Evolutionary conservation across 805 yeast genomes (phyloP).

Genomic region (Suhomyces sp.): DNA sequence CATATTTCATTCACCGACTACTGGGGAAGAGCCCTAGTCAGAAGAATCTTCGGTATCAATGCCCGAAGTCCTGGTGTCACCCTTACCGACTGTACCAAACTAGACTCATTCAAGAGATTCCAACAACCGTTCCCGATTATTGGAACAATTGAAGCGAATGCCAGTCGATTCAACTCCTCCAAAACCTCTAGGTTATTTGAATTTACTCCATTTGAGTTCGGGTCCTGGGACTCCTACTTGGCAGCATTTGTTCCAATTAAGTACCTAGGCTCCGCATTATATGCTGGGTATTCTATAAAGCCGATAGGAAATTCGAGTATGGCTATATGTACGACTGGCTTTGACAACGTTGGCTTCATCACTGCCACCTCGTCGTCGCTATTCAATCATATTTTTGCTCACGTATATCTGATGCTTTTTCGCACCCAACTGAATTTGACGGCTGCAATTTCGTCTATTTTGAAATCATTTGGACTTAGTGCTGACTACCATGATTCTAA

Average conservation of each 20-base stretch:
- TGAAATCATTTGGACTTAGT: conserved; percentile 45
- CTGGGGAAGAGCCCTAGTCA: conserved; percentile 62
- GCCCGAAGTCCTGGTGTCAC: conserved; percentile 36
- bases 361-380: conserved; percentile 64
- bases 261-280: conserved; percentile 50
- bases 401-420: conserved; percentile 40
- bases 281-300: conserved; percentile 39
- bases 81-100: conserved; percentile 30
- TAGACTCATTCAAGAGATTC: conserved; percentile 33
- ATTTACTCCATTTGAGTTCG: conserved; percentile 64
- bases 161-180: conserved; percentile 25
- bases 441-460: conserved; percentile 33
- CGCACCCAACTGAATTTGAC: conserved; percentile 31
- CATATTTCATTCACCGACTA: conserved; percentile 61
- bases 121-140: conserved; percentile 52
- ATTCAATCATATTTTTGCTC: conserved; percentile 53
- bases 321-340: conserved; percentile 47
- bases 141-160: conserved; percentile 39
- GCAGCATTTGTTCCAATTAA: conserved; percentile 48
- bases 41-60: conserved; percentile 40
- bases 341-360: conserved; percentile 58
- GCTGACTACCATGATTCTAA: conserved; percentile 21
- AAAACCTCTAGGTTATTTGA: conserved; percentile 50
- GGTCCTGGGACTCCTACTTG: conserved; percentile 56
- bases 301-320: conserved; percentile 18